A percentile compares a stretch with the other conserved stretches of the same genome.
phyloP scores from a whole-genome alignment of 2,329 filamentous ascomycete species.

The Ophiostoma sp. region DNA sequence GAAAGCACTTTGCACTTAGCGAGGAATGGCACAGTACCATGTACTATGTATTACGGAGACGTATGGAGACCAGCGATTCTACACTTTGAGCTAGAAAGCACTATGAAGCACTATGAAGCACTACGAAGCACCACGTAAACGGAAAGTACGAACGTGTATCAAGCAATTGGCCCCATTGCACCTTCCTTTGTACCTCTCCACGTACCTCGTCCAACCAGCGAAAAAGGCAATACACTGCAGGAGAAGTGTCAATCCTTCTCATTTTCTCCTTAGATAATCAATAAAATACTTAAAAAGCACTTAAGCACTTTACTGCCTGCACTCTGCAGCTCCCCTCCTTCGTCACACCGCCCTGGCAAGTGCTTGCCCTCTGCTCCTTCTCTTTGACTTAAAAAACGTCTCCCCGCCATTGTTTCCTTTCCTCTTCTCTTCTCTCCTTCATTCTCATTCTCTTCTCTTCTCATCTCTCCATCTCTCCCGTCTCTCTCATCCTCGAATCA shows the following conservation, averaged over 20 bases:
- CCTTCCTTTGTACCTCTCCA: conserved; percentile 17
- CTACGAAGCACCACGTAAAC: conserved; percentile 1
- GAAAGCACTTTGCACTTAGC: not conserved
- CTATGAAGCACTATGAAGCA: no score
- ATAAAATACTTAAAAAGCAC: not conserved
- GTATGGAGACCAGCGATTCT: not conserved
- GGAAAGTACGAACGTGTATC: conserved; percentile 8
- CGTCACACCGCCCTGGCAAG: conserved; percentile 25
- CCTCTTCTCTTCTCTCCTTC: conserved; percentile 9
- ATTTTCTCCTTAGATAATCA: not conserved
- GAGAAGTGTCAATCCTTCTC: not conserved
- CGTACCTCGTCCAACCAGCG: conserved; percentile 7
- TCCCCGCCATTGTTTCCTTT: conserved; percentile 20
- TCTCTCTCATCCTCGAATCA: conserved; percentile 15
- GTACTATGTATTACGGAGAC: not conserved
- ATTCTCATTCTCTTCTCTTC: conserved; percentile 14
- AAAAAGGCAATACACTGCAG: not conserved
- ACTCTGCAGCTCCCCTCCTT: conserved; percentile 18
- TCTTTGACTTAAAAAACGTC: conserved; percentile 22
- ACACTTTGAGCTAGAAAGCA: not conserved
- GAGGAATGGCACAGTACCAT: not conserved
- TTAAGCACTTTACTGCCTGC: not conserved
- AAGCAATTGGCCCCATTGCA: conserved; percentile 9
- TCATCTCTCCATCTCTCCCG: conserved; percentile 13
- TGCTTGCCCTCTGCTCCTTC: conserved; percentile 9